Evolutionary conservation across 1,284 basidiomycete genomes (phyloP).

Genomic region (Lentinula novae-zelandiae): DNA sequence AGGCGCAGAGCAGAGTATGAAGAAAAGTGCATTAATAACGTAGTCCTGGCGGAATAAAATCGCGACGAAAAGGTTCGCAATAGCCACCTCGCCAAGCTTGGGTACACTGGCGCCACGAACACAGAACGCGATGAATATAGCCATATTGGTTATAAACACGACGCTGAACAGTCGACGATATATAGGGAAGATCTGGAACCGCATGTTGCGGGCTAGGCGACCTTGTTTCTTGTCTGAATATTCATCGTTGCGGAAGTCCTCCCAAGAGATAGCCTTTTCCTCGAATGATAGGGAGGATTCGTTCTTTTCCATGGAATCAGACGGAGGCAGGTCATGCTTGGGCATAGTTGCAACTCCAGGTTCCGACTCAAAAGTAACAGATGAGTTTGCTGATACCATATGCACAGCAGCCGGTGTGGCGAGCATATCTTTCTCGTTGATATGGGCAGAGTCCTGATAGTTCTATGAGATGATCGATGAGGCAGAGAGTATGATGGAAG

Average conservation of each 20-base stretch:
- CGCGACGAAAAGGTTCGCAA: constrained; percentile 36
- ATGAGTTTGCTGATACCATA: background rate
- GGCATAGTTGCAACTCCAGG: background rate
- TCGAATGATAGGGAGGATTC: background rate
- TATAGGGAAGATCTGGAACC: constrained; percentile 38
- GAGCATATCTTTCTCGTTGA: background rate
- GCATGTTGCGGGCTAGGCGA: constrained; percentile 35
- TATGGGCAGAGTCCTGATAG: background rate
- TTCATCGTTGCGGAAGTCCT: constrained; percentile 48
- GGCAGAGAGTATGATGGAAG: background rate
- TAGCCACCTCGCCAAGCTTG: constrained; percentile 32
- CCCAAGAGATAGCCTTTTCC: constrained; percentile 14
- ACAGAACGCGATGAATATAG: constrained; percentile 34
- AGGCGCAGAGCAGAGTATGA: constrained; percentile 32
- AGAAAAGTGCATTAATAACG: constrained; percentile 40
- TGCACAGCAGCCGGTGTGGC: background rate
- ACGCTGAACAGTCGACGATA: constrained; percentile 41
- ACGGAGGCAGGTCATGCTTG: background rate
- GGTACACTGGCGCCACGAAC: constrained; percentile 30
- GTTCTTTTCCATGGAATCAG: background rate
- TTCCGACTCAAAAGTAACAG: background rate
- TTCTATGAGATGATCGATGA: background rate
- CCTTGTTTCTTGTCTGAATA: constrained; percentile 49
- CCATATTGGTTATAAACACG: constrained; percentile 39
- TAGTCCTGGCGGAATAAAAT: constrained; percentile 45